Conservation (phyloP, 108 stramenopile genomes). For the Aurantiochytrium sp. region DNA sequence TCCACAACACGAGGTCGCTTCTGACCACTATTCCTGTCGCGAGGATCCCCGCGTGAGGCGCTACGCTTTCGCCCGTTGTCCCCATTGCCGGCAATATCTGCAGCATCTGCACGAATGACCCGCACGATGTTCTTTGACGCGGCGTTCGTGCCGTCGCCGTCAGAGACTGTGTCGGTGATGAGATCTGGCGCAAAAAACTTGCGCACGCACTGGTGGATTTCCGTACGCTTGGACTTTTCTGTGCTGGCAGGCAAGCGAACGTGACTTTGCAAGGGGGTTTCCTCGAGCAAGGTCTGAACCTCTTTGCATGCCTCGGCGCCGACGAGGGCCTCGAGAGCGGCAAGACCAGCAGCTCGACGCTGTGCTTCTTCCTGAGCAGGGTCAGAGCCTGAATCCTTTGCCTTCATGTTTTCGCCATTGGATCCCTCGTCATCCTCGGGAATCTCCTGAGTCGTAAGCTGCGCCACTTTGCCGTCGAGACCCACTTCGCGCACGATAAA, state of each 20-base stretch:
- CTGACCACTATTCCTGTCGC: background rate
- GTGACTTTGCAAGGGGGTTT: conserved; percentile 7
- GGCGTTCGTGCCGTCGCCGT: conserved; percentile 18
- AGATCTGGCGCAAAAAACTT: background rate
- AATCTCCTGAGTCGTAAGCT: background rate
- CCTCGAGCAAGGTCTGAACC: conserved; percentile 21
- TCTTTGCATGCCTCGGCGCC: conserved; percentile 27
- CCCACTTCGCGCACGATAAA: conserved; percentile 43
- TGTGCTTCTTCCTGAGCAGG: background rate
- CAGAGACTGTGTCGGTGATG: background rate
- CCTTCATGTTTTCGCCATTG: background rate
- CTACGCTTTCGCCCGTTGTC: background rate
- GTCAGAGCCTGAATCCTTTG: background rate
- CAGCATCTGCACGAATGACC: conserved; percentile 23
- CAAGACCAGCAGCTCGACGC: background rate
- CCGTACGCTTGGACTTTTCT: background rate
- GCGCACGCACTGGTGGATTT: background rate
- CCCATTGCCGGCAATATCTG: conserved; percentile 12
- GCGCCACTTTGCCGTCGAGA: conserved; percentile 18
- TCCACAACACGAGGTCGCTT: conserved; percentile 28
- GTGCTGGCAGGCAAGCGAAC: background rate
- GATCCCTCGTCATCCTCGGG: background rate
- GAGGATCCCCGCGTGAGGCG: background rate
- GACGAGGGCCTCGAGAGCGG: background rate
- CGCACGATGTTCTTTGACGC: background rate